phyloP scores from a whole-genome alignment of 2,329 filamentous ascomycete species.

The Ceratocystis huliohia region DNA sequence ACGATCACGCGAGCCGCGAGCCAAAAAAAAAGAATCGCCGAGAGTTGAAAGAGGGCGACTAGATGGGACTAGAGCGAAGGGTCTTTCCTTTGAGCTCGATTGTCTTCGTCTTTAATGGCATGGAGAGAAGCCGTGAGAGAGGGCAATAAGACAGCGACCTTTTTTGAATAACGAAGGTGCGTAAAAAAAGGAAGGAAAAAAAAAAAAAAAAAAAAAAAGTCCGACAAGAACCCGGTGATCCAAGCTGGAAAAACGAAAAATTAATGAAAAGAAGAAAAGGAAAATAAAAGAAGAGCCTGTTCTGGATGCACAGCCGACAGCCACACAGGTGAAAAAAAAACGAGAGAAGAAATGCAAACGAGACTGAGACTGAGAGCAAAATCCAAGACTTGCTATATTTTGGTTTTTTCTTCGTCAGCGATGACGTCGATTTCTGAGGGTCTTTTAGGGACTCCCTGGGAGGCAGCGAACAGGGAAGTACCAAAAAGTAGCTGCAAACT shows the following conservation, averaged over 20 bases:
- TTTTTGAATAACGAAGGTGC: not conserved
- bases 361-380: not conserved
- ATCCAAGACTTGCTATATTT: not conserved
- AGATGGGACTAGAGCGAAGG: not conserved
- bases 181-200: not conserved
- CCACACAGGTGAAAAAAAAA: not conserved
- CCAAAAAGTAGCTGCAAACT: no score
- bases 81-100: not conserved
- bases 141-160: not conserved
- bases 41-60: not conserved
- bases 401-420: not conserved
- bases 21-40: not conserved
- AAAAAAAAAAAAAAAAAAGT: not conserved
- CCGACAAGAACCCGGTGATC: not conserved
- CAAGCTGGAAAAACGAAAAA: no score
- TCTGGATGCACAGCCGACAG: not conserved
- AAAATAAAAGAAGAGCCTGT: not conserved
- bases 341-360: not conserved
- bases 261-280: not conserved
- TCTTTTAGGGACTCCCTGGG: not conserved
- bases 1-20: not conserved
- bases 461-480: no score
- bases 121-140: not conserved
- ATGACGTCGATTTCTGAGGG: conserved; percentile 4
- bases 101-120: not conserved